Percentiles rank a stretch among this genome's conserved stretches.
Conservation (phyloP, 2,329 filamentous ascomycete species). For the Pseudogymnoascus sp. region DNA sequence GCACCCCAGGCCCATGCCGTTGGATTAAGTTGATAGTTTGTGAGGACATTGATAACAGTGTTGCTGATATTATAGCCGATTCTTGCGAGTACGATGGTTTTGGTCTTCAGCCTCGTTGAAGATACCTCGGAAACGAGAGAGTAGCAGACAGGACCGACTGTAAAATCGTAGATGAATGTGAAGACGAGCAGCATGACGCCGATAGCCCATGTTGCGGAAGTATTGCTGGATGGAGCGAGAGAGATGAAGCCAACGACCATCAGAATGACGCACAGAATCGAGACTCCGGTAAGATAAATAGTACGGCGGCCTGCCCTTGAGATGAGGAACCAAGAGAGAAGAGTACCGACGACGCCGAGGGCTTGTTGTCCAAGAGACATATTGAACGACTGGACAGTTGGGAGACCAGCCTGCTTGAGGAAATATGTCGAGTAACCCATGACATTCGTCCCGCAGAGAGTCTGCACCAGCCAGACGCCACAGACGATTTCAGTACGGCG, state of each 20-base stretch:
- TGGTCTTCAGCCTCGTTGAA: conserved; percentile 32
- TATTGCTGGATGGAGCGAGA: conserved; percentile 28
- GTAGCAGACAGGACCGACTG: conserved; percentile 32
- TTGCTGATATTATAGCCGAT: conserved; percentile 30
- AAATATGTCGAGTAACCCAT: conserved; percentile 55
- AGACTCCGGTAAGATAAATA: not conserved
- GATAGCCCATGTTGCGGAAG: conserved; percentile 34
- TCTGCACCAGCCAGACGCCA: conserved; percentile 54
- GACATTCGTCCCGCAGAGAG: conserved; percentile 53
- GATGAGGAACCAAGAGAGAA: conserved; percentile 29
- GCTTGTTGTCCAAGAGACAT: conserved; percentile 41
- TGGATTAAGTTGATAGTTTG: conserved; percentile 32
- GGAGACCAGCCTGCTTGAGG: conserved; percentile 45
- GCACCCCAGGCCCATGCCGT: conserved; percentile 31
- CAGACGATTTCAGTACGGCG: conserved; percentile 45
- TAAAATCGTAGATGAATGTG: conserved; percentile 33
- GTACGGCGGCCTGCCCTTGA: not conserved
- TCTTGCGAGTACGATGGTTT: conserved; percentile 33
- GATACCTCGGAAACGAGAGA: conserved; percentile 35
- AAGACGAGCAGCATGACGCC: conserved; percentile 32
- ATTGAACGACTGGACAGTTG: conserved; percentile 38
- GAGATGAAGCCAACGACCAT: conserved; percentile 37
- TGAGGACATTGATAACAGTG: conserved; percentile 28
- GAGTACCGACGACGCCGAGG: conserved; percentile 35
- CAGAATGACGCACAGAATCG: conserved; percentile 28